Evolutionary conservation across 305 asterid species (phyloP).

Genomic region (Rubia tinctorum): DNA sequence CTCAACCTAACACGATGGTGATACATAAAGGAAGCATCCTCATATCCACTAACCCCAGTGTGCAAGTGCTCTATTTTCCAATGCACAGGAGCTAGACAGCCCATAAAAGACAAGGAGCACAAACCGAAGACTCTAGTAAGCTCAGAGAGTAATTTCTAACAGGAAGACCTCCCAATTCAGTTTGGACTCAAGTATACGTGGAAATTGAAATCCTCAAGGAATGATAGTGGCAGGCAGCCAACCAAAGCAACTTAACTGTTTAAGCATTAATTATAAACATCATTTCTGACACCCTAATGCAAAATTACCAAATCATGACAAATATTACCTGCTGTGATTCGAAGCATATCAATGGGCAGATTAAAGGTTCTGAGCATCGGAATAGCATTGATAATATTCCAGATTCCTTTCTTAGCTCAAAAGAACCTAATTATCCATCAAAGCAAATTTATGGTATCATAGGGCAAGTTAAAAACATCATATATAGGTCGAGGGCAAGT

Average conservation of each 20-base stretch:
- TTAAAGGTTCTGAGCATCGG: constrained; percentile 50
- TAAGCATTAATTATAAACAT: not conserved
- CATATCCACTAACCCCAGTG: not conserved
- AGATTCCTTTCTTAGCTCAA: constrained; percentile 41
- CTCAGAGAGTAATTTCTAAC: not conserved
- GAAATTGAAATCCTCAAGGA: not conserved
- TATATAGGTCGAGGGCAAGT: not conserved
- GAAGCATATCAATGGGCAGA: constrained; percentile 55
- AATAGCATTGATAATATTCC: constrained; percentile 58
- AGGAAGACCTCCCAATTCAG: not conserved
- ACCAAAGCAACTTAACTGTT: not conserved
- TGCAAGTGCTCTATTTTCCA: no score
- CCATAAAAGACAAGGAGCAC: not conserved
- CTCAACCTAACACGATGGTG: not conserved
- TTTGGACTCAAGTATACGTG: not conserved
- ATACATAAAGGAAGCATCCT: not conserved
- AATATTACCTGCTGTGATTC: constrained; percentile 88
- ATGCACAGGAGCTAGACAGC: not conserved
- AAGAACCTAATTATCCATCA: constrained; percentile 51
- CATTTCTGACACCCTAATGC: not conserved
- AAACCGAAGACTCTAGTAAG: not conserved
- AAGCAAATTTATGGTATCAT: not conserved
- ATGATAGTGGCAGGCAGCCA: not conserved
- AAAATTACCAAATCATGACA: not conserved
- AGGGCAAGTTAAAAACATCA: not conserved